These are phyloP conservation scores for Spergularia marina DNA, from an alignment of 148 eudicot genomes.

Conservation along the genomic window DNA sequence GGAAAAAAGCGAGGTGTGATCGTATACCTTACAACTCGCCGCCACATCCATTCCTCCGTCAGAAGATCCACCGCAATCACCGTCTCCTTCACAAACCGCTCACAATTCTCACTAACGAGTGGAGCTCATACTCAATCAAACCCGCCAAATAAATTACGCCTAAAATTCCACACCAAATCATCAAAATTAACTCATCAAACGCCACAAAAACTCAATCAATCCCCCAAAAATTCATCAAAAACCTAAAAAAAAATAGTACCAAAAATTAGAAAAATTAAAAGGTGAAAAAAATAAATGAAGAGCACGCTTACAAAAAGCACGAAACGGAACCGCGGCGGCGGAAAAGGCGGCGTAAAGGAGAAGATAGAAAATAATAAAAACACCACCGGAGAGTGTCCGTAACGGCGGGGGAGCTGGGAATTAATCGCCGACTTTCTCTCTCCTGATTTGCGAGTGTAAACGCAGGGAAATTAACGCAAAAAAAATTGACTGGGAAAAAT, in stretches of 20 bases:
- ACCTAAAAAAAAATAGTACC: not conserved
- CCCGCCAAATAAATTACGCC: conserved; percentile 7
- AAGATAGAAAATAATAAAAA: not conserved
- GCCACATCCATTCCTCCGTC: conserved; percentile 60
- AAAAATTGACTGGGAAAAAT: conserved; percentile 19
- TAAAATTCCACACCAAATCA: conserved; percentile 2
- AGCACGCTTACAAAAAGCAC: not conserved
- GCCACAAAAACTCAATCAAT: not conserved
- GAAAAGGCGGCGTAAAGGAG: not conserved
- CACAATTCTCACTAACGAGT: not conserved
- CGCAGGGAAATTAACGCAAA: conserved; percentile 9
- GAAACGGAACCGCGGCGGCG: not conserved
- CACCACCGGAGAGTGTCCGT: not conserved
- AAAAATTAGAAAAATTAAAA: not conserved
- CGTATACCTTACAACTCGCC: conserved; percentile 66
- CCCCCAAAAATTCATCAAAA: not conserved
- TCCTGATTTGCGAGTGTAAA: conserved; percentile 8
- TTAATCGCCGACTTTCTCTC: conserved; percentile 3
- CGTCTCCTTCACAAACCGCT: not conserved
- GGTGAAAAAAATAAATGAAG: not conserved
- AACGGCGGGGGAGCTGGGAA: not conserved
- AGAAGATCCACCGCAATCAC: conserved; percentile 20
- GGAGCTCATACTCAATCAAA: conserved; percentile 18
- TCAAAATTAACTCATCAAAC: not conserved
- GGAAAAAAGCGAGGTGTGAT: not conserved